These are phyloP conservation scores for Podospora appendiculata DNA, from an alignment of 495 filamentous ascomycete genomes.

Conservation along the genomic window DNA sequence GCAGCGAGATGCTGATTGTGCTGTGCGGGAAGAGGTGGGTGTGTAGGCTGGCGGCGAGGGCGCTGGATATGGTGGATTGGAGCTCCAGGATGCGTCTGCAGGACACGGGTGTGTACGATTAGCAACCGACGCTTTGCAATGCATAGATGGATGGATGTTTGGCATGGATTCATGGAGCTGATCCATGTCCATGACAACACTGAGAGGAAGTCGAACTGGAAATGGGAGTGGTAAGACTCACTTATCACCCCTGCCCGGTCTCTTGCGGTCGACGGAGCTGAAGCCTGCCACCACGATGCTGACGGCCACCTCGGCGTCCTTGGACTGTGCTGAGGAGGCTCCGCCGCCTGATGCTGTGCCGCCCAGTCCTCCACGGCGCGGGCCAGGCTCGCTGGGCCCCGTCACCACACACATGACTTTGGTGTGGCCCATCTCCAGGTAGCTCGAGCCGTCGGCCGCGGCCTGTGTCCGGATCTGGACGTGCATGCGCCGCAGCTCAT, in stretches of 20 bases:
- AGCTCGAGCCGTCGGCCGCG: conserved; percentile 80
- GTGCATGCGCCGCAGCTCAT: conserved; percentile 84
- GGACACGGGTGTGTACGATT: not conserved
- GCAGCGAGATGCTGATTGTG: conserved; percentile 72
- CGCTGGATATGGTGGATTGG: conserved; percentile 61
- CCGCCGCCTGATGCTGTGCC: conserved; percentile 18
- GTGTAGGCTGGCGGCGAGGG: conserved; percentile 68
- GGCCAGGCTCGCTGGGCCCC: conserved; percentile 66
- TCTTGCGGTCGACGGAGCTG: conserved; percentile 76
- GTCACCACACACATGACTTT: conserved; percentile 88
- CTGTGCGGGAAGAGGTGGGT: conserved; percentile 85
- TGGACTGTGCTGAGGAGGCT: conserved; percentile 36
- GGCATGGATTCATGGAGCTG: too few relatives aligned
- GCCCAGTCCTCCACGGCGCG: conserved; percentile 16
- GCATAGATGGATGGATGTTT: too few relatives aligned
- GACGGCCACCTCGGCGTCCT: conserved; percentile 61
- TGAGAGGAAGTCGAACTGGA: not conserved
- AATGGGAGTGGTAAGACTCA: conserved; percentile 26
- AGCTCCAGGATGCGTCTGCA: conserved; percentile 72
- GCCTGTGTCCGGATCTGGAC: conserved; percentile 88
- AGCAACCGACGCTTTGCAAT: too few relatives aligned
- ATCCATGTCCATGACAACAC: not conserved
- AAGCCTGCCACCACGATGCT: conserved; percentile 84
- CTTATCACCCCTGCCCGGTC: conserved; percentile 67
- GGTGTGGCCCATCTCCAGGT: conserved; percentile 93